phyloP scores from a whole-genome alignment of 108 stramenopile genomes.

The Cyclostephanos invisitatus region DNA sequence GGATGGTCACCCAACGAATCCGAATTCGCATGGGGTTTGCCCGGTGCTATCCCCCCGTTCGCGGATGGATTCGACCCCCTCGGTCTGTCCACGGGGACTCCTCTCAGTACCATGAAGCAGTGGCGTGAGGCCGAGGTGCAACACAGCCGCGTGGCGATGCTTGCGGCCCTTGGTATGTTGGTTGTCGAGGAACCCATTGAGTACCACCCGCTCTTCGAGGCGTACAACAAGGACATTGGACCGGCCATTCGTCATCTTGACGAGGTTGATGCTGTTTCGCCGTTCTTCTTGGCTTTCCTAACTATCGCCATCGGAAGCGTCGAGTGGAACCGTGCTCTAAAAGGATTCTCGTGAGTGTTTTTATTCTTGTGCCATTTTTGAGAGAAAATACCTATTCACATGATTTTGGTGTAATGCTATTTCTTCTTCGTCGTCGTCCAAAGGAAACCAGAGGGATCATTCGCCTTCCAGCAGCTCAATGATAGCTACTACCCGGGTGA shows the following conservation, averaged over 20 bases:
- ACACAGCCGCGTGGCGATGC: constrained; percentile 67
- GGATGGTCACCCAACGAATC: constrained; percentile 60
- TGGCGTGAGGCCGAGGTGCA: constrained; percentile 65
- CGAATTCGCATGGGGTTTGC: constrained; percentile 59
- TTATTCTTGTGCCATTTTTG: background rate
- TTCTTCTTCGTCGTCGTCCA: background rate
- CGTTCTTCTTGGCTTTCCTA: constrained; percentile 51
- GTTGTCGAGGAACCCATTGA: constrained; percentile 50
- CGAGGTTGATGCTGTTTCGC: constrained; percentile 48
- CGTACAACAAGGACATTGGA: constrained; percentile 56
- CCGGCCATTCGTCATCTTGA: constrained; percentile 61
- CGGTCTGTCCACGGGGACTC: constrained; percentile 52
- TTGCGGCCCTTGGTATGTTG: constrained; percentile 57
- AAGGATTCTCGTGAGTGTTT: constrained; percentile 56
- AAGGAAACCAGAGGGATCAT: constrained; percentile 39
- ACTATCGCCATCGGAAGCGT: constrained; percentile 54
- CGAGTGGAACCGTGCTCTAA: constrained; percentile 63
- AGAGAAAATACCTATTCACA: no score
- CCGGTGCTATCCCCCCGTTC: constrained; percentile 60
- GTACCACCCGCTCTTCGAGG: constrained; percentile 57
- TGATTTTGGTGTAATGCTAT: background rate
- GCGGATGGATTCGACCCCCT: constrained; percentile 68
- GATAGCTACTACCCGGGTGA: constrained; percentile 72
- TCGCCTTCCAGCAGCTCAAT: constrained; percentile 57
- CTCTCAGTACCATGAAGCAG: constrained; percentile 28